Base-by-base conservation (phyloP, 2,329 filamentous ascomycete species). In the Phyllosticta capitalensis region DNA sequence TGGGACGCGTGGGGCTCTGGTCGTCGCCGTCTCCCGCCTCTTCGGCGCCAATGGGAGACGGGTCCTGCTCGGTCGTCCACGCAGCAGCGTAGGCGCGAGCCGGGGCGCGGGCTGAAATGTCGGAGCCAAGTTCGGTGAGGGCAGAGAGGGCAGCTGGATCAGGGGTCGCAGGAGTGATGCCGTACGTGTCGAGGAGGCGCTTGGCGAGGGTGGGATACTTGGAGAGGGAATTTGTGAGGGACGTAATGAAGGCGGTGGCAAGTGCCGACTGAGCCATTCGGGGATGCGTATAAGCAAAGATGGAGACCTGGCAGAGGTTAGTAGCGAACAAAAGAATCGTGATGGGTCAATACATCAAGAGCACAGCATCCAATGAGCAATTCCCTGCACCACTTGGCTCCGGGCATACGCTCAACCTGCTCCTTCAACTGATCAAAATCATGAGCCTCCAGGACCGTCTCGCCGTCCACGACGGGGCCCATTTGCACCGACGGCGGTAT, bases 351-450 rank as follows among this genome's bases (percentile, higher is more conserved):
- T 67, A 77, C 76, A 68, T 81, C 78, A 52, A 77, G 71, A 60
- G 75, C 70, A 21, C 75, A 76, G 61, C 80, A 75, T 17, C 79
- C 79, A 48, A 81, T 73, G 61, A 80, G 70, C 10, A 81, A 60
- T n/a, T 71, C 69, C 38, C 74, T 66, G 60, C 75, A 79, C 78
- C 78, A 81, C 9, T 69, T 67, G 45, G 71, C 73, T 0, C 74
- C 78, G 5, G 72, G 71, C 30, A 77, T 68, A n/a, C 24, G 58
- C 50, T 52, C 20, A 1, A 12, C 9, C 20, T 52, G 26, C 19
- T 21, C 21, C 9, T 5, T 52, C 59, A 19, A 66, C 62, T 22
- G 60, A 65, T 30, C 7, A 61, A 54, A 20, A 59, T 56, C 52
- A 21, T 61, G 56, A 52, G 63, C 60, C 10, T 45, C 21, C 20